Base-by-base conservation (phyloP, 2,329 filamentous ascomycete species). In the Ophiocordyceps camponoti-floridani region DNA sequence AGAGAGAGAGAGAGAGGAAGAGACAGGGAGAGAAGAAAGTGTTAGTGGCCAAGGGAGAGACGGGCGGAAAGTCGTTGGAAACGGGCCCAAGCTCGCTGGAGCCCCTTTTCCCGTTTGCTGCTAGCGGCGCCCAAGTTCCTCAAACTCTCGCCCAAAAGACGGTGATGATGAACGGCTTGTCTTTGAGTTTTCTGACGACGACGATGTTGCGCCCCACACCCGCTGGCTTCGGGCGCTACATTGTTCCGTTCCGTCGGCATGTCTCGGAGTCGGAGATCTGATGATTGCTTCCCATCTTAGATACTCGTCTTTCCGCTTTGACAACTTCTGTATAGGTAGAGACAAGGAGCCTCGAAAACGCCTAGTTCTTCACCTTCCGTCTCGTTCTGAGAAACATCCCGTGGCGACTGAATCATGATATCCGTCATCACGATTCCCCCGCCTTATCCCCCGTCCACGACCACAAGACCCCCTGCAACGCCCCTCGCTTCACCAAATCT, bases 391-490 rank as follows among this genome's bases (percentile, higher is more conserved):
- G n/a, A n/a, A n/a, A n/a, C n/a, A n/a, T n/a, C n/a, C n/a, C n/a
- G n/a, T n/a, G n/a, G n/a, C n/a, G n/a, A n/a, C n/a, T n/a, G 16
- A 37, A n/a, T 37, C 12, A 5, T 6, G n/a, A 9, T 16, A 16
- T 37, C 14, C 9, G 8, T 16, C 9, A 28, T 40, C 43, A 42
- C 42, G 46, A 30, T 23, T 5, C 23, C 44, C 47, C 47, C 14
- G 49, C 45, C n/a, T 47, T 41, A 12, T 33, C 44, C 2, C 56
- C 55, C 44, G 54, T 42, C 57, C 59, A 63, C 28, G 54, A 47
- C 62, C 62, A 66, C 12, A 66, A 47, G 38, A 53, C 61, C n/a
- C 65, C 67, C 37, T 58, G 54, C 47, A 69, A 48, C 4, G 64
- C 62, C 19, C 58, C 59, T 11, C 57, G 55, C 48, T 55, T 63